Evolutionary conservation across 805 yeast species (phyloP).

Genomic region (Alloascoidea hylecoeti): DNA sequence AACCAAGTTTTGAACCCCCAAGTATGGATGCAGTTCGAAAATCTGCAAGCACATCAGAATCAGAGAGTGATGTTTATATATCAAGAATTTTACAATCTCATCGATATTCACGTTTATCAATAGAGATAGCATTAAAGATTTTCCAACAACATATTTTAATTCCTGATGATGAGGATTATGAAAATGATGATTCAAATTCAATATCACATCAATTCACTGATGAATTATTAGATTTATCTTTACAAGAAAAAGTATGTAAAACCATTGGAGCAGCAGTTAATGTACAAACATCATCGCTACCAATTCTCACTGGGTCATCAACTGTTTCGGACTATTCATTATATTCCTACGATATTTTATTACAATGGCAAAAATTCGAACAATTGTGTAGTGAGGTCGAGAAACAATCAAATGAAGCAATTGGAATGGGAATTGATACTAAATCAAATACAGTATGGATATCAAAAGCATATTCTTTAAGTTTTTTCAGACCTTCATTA

Average conservation of each 20-base stretch:
- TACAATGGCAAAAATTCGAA: slow-evolving; percentile 57
- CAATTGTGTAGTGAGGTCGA: slow-evolving; percentile 60
- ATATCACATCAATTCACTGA: no score
- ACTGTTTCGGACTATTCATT: slow-evolving; percentile 19
- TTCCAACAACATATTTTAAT: slow-evolving; percentile 29
- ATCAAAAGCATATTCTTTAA: slow-evolving; percentile 20
- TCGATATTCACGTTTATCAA: slow-evolving; percentile 29
- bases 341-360: slow-evolving; percentile 22
- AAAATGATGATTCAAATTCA: slow-evolving; percentile 9
- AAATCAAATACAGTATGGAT: slow-evolving; percentile 17
- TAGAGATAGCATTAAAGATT: slow-evolving; percentile 37
- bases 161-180: slow-evolving; percentile 12
- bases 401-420: slow-evolving; percentile 43
- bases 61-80: slow-evolving; percentile 24
- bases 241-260: slow-evolving; percentile 19
- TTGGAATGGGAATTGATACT: slow-evolving; percentile 30
- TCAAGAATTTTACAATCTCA: slow-evolving; percentile 34
- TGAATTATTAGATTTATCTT: slow-evolving; percentile 12
- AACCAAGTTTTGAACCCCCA: slow-evolving; percentile 5
- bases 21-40: slow-evolving; percentile 15
- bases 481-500: slow-evolving; percentile 20
- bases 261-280: slow-evolving; percentile 18
- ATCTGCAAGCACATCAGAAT: slow-evolving; percentile 15
- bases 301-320: no score
- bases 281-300: no score